Conservation (phyloP, 495 filamentous ascomycete species). For the Aspergillus sclerotiicarbonarius region DNA sequence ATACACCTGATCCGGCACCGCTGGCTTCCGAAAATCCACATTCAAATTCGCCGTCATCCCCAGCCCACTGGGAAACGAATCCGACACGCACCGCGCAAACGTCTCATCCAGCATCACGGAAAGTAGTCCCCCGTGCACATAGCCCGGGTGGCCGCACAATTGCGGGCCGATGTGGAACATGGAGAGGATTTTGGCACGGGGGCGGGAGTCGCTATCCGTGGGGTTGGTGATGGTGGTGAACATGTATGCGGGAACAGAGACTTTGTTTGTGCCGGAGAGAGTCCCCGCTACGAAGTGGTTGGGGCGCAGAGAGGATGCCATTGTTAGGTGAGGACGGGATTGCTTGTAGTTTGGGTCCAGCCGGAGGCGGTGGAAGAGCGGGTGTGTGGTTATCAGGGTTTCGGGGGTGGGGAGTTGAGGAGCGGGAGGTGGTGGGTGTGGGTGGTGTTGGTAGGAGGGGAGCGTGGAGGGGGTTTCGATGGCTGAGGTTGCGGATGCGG, state of each 20-base stretch:
- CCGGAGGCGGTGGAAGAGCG: conserved; percentile 64
- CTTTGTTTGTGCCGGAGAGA: conserved; percentile 65
- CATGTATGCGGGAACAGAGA: conserved; percentile 74
- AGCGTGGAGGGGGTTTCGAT: conserved; percentile 1
- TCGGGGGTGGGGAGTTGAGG: conserved; percentile 35
- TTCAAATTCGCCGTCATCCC: conserved; percentile 66
- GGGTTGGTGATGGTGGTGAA: conserved; percentile 31
- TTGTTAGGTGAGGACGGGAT: conserved; percentile 60
- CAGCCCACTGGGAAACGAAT: conserved; percentile 36
- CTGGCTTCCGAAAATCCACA: conserved; percentile 60
- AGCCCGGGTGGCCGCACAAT: conserved; percentile 41
- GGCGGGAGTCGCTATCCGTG: conserved; percentile 29
- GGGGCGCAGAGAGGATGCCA: conserved; percentile 28
- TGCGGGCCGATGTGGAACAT: conserved; percentile 39
- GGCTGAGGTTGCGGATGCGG: conserved; percentile 15
- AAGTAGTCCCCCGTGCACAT: conserved; percentile 41
- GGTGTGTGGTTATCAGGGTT: conserved; percentile 66
- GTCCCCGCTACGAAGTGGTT: conserved; percentile 40
- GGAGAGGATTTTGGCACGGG: conserved; percentile 21
- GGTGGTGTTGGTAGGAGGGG: neutral
- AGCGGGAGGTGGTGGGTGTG: neutral
- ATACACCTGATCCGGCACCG: conserved; percentile 61
- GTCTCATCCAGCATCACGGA: conserved; percentile 42
- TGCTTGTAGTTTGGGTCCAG: conserved; percentile 62
- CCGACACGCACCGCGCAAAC: conserved; percentile 41